Conservation (phyloP, 2,329 filamentous ascomycete species). For the Xylaria arbuscula region DNA sequence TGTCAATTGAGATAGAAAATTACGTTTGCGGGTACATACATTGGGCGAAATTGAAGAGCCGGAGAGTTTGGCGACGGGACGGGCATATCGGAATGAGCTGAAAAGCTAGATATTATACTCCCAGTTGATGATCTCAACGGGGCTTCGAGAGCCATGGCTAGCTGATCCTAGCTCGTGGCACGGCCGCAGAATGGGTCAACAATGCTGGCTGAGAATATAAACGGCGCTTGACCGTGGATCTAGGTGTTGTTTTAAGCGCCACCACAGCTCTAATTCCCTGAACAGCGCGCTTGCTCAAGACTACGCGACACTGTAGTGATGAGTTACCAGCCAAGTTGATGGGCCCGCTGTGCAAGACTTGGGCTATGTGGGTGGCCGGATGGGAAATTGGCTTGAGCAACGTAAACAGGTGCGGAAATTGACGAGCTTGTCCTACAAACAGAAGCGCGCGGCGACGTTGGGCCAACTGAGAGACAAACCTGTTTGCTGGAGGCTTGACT, state of each 20-base stretch:
- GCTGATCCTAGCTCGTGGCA: slow-evolving; percentile 30
- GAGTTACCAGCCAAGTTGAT: slow-evolving; percentile 35
- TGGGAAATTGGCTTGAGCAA: slow-evolving; percentile 32
- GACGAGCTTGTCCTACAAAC: slow-evolving; percentile 32
- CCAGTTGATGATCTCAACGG: slow-evolving; percentile 72
- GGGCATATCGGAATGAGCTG: slow-evolving; percentile 66
- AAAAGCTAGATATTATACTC: slow-evolving; percentile 65
- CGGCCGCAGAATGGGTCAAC: slow-evolving; percentile 38
- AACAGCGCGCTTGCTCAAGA: slow-evolving; percentile 40
- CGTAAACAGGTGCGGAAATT: slow-evolving; percentile 32
- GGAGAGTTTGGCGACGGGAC: slow-evolving; percentile 65
- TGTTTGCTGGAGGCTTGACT: slow-evolving; percentile 34
- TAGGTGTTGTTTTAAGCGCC: slow-evolving; percentile 40
- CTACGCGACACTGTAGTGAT: slow-evolving; percentile 35
- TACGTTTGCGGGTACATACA: slow-evolving; percentile 56
- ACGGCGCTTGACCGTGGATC: slow-evolving; percentile 38
- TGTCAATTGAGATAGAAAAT: slow-evolving; percentile 18
- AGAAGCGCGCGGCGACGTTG: slow-evolving; percentile 36
- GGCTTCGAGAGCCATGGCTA: slow-evolving; percentile 69
- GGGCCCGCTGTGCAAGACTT: slow-evolving; percentile 23
- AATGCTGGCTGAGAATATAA: slow-evolving; percentile 30
- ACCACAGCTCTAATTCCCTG: slow-evolving; percentile 21
- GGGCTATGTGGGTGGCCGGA: slow-evolving; percentile 31
- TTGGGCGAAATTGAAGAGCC: slow-evolving; percentile 59
- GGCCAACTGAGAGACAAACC: slow-evolving; percentile 27